Percentiles rank a stretch among this genome's conserved stretches.
Conservation (phyloP, 2,329 filamentous ascomycete species). For the Penicillium occitanis region DNA sequence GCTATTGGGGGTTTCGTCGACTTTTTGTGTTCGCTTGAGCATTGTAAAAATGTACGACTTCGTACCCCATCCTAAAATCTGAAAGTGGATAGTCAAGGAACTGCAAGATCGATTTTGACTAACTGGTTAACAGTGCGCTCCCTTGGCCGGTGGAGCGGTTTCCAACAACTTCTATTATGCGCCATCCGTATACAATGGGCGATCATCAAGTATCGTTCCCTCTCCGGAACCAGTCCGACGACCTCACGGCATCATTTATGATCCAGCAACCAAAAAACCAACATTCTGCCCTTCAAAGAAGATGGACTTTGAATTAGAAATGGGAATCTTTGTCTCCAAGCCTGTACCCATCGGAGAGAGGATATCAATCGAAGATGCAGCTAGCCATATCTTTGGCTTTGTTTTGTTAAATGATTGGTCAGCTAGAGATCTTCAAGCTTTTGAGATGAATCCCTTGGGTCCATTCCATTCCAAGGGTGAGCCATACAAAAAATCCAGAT, state of each 20-base stretch:
- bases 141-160: slow-evolving; percentile 28
- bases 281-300: slow-evolving; percentile 27
- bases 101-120: background rate
- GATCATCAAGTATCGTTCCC: slow-evolving; percentile 54
- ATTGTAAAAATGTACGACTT: slow-evolving; percentile 53
- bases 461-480: slow-evolving; percentile 58
- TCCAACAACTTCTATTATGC: slow-evolving; percentile 47
- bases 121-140: slow-evolving; percentile 35
- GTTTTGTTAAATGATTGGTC: slow-evolving; percentile 63
- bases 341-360: slow-evolving; percentile 38
- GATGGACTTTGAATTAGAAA: slow-evolving; percentile 47
- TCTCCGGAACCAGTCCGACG: slow-evolving; percentile 51
- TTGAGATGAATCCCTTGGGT: slow-evolving; percentile 62
- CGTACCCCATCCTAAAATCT: background rate
- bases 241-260: slow-evolving; percentile 45
- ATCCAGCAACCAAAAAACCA: slow-evolving; percentile 31
- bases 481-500: background rate
- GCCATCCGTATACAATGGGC: slow-evolving; percentile 56
- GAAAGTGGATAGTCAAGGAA: background rate
- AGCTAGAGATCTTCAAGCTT: slow-evolving; percentile 56
- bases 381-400: slow-evolving; percentile 62
- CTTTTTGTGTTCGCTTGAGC: slow-evolving; percentile 56
- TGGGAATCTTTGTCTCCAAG: slow-evolving; percentile 50
- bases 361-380: slow-evolving; percentile 49
- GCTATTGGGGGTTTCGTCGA: slow-evolving; percentile 59